Percentiles rank a stretch among this genome's conserved stretches.
phyloP scores from a whole-genome alignment of 1,139 yeast species.

The Geotrichum citri-aurantii region DNA sequence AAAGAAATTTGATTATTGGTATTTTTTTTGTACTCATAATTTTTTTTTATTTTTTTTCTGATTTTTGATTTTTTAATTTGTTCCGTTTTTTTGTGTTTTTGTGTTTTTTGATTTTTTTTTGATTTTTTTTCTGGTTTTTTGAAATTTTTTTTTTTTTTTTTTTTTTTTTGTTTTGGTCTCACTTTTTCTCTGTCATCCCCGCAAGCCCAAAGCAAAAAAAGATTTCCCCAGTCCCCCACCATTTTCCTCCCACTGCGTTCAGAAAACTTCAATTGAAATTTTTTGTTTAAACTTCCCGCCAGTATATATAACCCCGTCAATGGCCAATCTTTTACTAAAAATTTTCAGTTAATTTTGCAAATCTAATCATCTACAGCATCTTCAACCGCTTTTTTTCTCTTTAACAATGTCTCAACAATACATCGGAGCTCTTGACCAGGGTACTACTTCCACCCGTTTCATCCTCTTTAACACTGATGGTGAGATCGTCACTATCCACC shows the following conservation, averaged over 20 bases:
- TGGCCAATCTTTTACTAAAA: neutral
- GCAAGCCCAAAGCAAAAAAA: neutral
- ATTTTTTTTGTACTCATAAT: too few relatives aligned
- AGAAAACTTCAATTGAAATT: neutral
- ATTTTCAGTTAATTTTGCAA: neutral
- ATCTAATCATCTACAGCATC: neutral
- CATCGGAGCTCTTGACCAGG: conserved; percentile 67
- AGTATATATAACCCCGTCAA: neutral
- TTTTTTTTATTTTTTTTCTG: neutral
- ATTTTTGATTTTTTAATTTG: too few relatives aligned
- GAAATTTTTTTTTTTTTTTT: neutral
- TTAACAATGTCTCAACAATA: conserved; percentile 23
- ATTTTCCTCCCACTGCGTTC: neutral
- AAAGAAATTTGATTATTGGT: neutral
- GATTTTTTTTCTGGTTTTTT: neutral
- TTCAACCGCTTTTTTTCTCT: neutral
- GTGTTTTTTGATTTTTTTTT: neutral
- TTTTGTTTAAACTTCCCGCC: neutral
- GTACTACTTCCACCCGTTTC: conserved; percentile 92
- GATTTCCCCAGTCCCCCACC: neutral
- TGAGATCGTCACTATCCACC: conserved; percentile 76
- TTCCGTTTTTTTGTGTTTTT: too few relatives aligned
- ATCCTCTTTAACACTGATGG: conserved; percentile 73
- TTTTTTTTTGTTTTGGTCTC: neutral
- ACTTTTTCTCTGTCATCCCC: neutral